These are phyloP conservation scores for Toxoplasma gondii DNA, from an alignment of 169 alveolate species.

Conservation along the genomic window DNA sequence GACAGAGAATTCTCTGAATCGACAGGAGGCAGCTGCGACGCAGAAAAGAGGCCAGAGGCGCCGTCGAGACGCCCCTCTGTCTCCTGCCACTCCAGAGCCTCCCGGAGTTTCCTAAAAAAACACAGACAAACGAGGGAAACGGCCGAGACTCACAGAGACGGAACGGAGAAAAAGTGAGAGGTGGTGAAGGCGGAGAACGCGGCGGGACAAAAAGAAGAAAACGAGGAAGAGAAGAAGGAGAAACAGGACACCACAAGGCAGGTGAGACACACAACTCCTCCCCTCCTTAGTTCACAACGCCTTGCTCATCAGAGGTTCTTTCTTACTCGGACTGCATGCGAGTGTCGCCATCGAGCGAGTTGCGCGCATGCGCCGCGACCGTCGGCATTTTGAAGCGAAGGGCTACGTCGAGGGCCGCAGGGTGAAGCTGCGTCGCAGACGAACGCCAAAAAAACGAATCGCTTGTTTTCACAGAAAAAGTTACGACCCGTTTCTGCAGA, in stretches of 20 bases:
- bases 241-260: not conserved
- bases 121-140: not conserved
- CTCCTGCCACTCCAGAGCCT: not conserved
- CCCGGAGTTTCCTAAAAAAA: not conserved
- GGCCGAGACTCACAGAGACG: not conserved
- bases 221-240: no score
- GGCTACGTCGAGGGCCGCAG: not conserved
- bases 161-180: not conserved
- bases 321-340: constrained; percentile 12
- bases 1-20: not conserved
- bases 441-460: not conserved
- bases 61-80: not conserved
- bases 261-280: no score
- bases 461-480: no score
- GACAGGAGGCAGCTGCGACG: not conserved
- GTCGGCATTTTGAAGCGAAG: not conserved
- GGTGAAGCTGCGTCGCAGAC: not conserved
- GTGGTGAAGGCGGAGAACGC: not conserved
- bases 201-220: not conserved
- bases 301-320: no score
- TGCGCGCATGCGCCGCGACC: not conserved
- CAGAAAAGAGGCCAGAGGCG: not conserved
- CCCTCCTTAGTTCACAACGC: no score
- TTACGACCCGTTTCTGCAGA: no score
- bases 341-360: not conserved